Evolutionary conservation across 2,329 filamentous ascomycete genomes (phyloP), one percentile per base, ranked within the genome.

Genomic region (Penicillium sp.): DNA sequence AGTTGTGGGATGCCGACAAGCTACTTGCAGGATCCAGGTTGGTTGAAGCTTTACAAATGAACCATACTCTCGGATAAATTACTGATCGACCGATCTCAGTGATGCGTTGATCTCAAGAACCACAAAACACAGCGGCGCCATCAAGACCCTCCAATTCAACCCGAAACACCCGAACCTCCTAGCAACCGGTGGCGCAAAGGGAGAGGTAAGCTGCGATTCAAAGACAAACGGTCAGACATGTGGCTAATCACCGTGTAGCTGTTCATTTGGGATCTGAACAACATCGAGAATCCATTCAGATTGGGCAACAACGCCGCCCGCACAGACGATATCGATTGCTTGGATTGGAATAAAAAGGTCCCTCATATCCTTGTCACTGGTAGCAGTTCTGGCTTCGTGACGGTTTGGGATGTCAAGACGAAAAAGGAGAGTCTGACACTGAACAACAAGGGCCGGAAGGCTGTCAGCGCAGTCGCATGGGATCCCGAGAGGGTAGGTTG

Each of bases 291-390:
- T 70, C 90, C 93, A 5, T 96, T 95, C 76, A 86, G 92, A 60
- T 80, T 99, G 30, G 94, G 94, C 56, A 95, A 90, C 61, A 84
- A 89, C 35, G 90, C 90, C 39, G 92, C 91, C 60, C 88, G 93
- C 69, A 89, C 91, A 36, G 93, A 97, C 67, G 94, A 99, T 66
- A 90, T 97, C 61, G 94, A 97, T 68, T 96, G 92, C 62, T 81
- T 99, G 57, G 93, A 96, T 64, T 99, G 95, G 95, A 99, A 99
- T 76, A 92, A 91, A 70, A 97, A 96, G 78, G 93, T 97, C 39
- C 85, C 93, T 13, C 93, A 99, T 71, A 99, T 99, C 71, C 78
- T 99, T 63, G 94, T 93, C 16, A 97, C 93, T 9, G 94, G 94
- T 62, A 93, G 92, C 70, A 89, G 86, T 58, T 92, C 91, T 46